Evolutionary conservation across 257 asterid species (phyloP), one percentile per base, ranked within the genome.

Genomic region (Plantago ovata): DNA sequence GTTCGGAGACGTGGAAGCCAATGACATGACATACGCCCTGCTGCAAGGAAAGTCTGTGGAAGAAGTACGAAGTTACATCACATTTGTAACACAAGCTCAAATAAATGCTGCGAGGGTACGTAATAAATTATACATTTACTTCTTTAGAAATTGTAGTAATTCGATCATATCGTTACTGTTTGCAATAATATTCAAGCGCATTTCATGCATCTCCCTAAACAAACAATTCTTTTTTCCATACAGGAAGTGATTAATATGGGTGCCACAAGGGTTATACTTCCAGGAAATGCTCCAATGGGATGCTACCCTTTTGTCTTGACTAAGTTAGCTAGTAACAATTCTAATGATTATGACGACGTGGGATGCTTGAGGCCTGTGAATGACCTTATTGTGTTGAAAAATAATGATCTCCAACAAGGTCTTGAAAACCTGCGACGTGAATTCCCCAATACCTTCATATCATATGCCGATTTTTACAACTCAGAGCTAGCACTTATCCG

Each of bases 211-310:
- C n/a, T 46, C 12, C 2, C 23, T 46, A 6, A 46, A 46, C 52
- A 46, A 16, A 16, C 6, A 16, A 15, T 46, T 46, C 7, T 15
- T 45, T 46, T 18, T 45, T 7, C n/a, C n/a, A 15, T 47, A 6
- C 33, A 56, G 61, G 61, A 56, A 47, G 45, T 38, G 3, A 38
- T 71, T 36, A 47, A 42, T 21, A 42, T 61, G 41, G 77, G 77
- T 2, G 69, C 65, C 10, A 64, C 58, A 9, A 46, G 62, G 41
- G 43, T 64, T 38, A 24, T 64, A 11, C 21, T 45, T 4, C 52
- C 69, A 1, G 69, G 62, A 15, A 45, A 46, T 13, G 50, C 53
- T 9, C 69, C 69, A 1, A 24, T 53, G 32, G 69, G 69, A 22
- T 64, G 69, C 40, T 18, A 42, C 6, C 69, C 62, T 1, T 44